Base-by-base conservation (phyloP, 129 eudicot species). In the Kitagawia praeruptora region DNA sequence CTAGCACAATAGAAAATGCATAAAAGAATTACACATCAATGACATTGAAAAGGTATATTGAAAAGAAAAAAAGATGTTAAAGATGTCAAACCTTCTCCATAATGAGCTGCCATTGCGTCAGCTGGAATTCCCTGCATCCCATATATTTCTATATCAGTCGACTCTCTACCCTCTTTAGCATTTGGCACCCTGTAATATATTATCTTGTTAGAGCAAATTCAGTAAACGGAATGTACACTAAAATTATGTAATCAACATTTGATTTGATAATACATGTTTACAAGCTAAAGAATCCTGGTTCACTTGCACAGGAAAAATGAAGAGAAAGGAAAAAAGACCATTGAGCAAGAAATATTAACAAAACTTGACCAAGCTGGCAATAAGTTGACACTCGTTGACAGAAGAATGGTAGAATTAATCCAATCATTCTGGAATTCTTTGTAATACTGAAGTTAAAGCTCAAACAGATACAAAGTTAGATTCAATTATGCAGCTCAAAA, bases 61-160 rank as follows among this genome's bases (percentile, higher is more conserved):
- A 27, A 73, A 73, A n/a, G n/a, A n/a, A 47, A 73, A 44, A 12
- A 9, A 42, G 53, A 23, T 42, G 14, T 27, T 25, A 0, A 37
- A 14, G 8, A 70, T 47, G 18, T n/a, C 23, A 61, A 85, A 95
- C 98, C 98, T 86, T 88, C 98, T 77, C 98, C 98, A 74, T 95
- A 95, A 80, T 95, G 97, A 86, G 97, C 86, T 8, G 98, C 93
- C 85, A 95, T 78, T 39, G 88, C 91, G 72, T 88, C 94, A 77
- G 96, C 69, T 58, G 98, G 98, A 82, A 95, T 89, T 51, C 98
- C 98, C 84, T 95, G 98, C 98, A 95, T 95, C 48, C 98, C 98
- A 86, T 95, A 95, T 38, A 95, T 86, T 78, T 95, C 98, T 74
- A 92, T 92, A 46, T 95, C 98, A 9, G 98, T 92, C 67, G 98